These are phyloP conservation scores for Stephania cephalantha DNA, from an alignment of 164 flowering plant species.

Conservation along the genomic window DNA sequence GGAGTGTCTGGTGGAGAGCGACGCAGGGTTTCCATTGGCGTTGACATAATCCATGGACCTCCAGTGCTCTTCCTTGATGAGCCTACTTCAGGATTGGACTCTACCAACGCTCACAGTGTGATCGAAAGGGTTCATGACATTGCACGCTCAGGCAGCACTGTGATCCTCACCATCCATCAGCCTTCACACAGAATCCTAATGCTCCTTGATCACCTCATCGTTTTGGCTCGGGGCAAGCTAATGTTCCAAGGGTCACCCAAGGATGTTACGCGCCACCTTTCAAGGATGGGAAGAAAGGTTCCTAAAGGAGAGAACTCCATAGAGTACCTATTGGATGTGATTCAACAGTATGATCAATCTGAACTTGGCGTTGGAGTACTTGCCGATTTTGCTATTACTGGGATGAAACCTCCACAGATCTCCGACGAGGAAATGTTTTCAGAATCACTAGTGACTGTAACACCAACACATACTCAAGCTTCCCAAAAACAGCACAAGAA, in stretches of 20 bases:
- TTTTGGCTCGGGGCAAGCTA: constrained; percentile 60
- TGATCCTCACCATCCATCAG: constrained; percentile 71
- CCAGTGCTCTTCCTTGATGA: constrained; percentile 61
- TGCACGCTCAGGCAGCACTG: constrained; percentile 66
- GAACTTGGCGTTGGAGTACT: constrained; percentile 49
- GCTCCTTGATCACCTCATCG: constrained; percentile 58
- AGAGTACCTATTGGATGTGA: constrained; percentile 59
- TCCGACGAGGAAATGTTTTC: constrained; percentile 27
- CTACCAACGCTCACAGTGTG: constrained; percentile 68
- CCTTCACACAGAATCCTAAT: constrained; percentile 53
- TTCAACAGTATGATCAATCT: constrained; percentile 62
- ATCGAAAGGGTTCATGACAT: constrained; percentile 61
- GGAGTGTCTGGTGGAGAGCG: constrained; percentile 82
- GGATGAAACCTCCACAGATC: constrained; percentile 48
- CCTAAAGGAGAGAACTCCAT: constrained; percentile 54
- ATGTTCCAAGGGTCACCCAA: constrained; percentile 68
- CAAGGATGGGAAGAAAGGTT: constrained; percentile 51
- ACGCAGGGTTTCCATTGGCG: constrained; percentile 64
- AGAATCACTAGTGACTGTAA: constrained; percentile 20
- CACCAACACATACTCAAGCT: constrained; percentile 24
- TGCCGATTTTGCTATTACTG: constrained; percentile 53
- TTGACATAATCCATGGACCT: constrained; percentile 73
- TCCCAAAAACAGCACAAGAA: not conserved
- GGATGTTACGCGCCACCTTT: constrained; percentile 40
- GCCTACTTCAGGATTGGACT: constrained; percentile 75